Percentiles rank a stretch among this genome's conserved stretches.
Evolutionary conservation across 371 early-diverging fungal species (phyloP).

Genomic region (Gilbertella persicaria): DNA sequence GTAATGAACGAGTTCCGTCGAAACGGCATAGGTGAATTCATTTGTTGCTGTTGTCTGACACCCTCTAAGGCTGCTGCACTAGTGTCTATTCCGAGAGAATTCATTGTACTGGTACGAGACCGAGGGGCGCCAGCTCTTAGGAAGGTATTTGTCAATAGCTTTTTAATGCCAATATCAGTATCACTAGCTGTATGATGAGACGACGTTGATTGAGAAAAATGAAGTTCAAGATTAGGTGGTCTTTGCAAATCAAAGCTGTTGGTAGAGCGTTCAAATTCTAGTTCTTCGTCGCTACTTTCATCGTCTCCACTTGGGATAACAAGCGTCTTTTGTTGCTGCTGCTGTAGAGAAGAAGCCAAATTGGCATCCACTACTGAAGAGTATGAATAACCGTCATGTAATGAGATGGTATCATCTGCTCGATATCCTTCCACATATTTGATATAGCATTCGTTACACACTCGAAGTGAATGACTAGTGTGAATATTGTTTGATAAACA

Average conservation of each 20-base stretch:
- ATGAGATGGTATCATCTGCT: constrained; percentile 18
- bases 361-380: constrained; percentile 9
- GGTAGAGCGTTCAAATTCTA: constrained; percentile 15
- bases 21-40: constrained; percentile 44
- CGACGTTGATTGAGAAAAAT: constrained; percentile 24
- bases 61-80: constrained; percentile 25
- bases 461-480: constrained; percentile 19
- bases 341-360: constrained; percentile 7
- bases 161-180: constrained; percentile 31
- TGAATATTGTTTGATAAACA: constrained; percentile 22
- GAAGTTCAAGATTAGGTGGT: constrained; percentile 17
- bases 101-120: constrained; percentile 62
- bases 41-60: constrained; percentile 12
- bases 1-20: constrained; percentile 35
- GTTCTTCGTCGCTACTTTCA: constrained; percentile 25
- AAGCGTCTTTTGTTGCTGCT: constrained; percentile 16
- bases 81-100: constrained; percentile 31
- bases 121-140: constrained; percentile 44
- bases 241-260: constrained; percentile 25
- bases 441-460: constrained; percentile 26
- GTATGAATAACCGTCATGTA: constrained; percentile 19
- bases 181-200: constrained; percentile 18
- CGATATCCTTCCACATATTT: constrained; percentile 15
- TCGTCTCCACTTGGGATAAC: constrained; percentile 13
- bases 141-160: constrained; percentile 32